Evolutionary conservation across 2,329 filamentous ascomycete genomes (phyloP).

Genomic region (Zasmidium cellare): DNA sequence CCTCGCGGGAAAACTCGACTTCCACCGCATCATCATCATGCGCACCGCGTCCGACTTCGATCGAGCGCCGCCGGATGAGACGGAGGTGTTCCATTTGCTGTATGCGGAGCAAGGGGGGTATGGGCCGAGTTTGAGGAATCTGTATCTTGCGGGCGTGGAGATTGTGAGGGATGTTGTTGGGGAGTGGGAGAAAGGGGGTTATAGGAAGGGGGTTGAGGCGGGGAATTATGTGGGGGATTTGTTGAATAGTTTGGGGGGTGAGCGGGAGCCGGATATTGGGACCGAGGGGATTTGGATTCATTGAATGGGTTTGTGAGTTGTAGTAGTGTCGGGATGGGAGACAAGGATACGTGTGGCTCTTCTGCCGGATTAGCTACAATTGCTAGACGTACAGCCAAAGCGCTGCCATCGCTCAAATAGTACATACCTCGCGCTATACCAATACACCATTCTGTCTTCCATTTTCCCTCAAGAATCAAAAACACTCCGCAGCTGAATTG

Average conservation of each 20-base stretch:
- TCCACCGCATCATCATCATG: constrained; percentile 37
- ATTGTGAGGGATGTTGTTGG: constrained; percentile 64
- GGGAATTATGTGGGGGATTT: constrained; percentile 70
- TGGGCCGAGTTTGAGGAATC: constrained; percentile 62
- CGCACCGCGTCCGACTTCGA: constrained; percentile 66
- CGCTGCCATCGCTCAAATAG: no score
- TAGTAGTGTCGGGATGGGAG: not conserved
- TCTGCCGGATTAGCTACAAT: no score
- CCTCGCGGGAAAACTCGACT: constrained; percentile 33
- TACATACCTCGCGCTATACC: no score
- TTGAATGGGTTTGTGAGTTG: not conserved
- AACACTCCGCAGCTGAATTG: not conserved
- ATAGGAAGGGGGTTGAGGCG: constrained; percentile 55
- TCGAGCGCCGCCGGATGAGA: constrained; percentile 60
- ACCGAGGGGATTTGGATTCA: constrained; percentile 13
- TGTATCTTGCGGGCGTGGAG: constrained; percentile 64
- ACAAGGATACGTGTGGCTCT: no score
- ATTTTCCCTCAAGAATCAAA: no score
- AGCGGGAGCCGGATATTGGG: constrained; percentile 64
- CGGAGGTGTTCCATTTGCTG: constrained; percentile 60
- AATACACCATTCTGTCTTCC: no score
- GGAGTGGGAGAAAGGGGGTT: constrained; percentile 61
- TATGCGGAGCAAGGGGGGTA: constrained; percentile 64
- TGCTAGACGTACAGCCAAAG: no score
- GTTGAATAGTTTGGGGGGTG: constrained; percentile 64